Conservation (phyloP, 148 eudicot species). For the Arbutus unedo region DNA sequence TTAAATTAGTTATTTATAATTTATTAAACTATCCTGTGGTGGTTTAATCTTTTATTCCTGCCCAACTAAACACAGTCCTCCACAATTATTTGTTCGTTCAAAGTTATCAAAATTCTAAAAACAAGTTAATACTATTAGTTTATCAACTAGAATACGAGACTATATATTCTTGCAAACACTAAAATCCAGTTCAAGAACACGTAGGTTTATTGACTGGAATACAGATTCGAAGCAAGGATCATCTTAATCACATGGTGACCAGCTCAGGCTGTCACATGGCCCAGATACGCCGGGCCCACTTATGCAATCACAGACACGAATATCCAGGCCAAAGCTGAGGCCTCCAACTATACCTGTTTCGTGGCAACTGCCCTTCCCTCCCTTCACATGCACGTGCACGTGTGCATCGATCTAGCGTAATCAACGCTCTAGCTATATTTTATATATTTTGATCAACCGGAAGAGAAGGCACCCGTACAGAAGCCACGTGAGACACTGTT, state of each 20-base stretch:
- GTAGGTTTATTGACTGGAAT: neutral
- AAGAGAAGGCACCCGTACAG: neutral
- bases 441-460: neutral
- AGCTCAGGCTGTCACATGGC: constrained; percentile 34
- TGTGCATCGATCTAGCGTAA: constrained; percentile 9
- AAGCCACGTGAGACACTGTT: neutral
- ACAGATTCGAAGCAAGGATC: constrained; percentile 19
- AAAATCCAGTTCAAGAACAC: no score
- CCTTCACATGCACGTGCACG: constrained; percentile 30
- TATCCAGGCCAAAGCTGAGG: constrained; percentile 13
- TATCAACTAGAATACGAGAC: no score
- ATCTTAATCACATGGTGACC: constrained; percentile 29
- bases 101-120: no score
- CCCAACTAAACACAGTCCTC: no score
- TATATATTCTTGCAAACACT: no score
- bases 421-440: neutral
- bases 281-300: neutral
- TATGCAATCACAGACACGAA: neutral
- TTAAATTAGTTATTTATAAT: no score
- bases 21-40: no score
- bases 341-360: constrained; percentile 4
- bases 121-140: no score
- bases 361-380: constrained; percentile 13
- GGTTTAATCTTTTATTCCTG: no score
- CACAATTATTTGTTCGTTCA: no score